Evolutionary conservation across 2,329 filamentous ascomycete genomes (phyloP).

Genomic region (Colletotrichum limetticola): DNA sequence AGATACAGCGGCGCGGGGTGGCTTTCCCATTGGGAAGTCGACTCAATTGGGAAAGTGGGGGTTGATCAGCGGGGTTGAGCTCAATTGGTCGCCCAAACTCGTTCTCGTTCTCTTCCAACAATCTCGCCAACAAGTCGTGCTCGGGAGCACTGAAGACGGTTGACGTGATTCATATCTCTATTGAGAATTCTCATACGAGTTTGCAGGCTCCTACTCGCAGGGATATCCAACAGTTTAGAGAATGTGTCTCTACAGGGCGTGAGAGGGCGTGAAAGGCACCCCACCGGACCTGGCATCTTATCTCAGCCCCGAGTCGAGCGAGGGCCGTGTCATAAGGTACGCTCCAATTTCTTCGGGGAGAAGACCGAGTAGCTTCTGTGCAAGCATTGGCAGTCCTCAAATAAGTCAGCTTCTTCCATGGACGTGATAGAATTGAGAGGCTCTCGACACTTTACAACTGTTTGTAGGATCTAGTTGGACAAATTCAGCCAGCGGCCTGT

Average conservation of each 20-base stretch:
- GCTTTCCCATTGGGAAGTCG: not conserved
- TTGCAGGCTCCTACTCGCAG: no score
- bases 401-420: no score
- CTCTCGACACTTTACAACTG: no score
- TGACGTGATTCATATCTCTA: no score
- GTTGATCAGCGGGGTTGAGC: conserved; percentile 10
- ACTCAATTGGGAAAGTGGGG: conserved; percentile 20
- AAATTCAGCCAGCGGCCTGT: no score
- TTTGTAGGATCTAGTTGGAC: no score
- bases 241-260: not conserved
- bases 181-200: accelerated
- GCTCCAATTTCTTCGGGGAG: not conserved
- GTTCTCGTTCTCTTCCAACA: no score
- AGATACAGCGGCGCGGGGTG: conserved; percentile 14
- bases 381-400: no score
- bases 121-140: no score
- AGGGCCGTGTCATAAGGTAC: not conserved
- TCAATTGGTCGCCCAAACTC: conserved; percentile 6
- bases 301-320: not conserved
- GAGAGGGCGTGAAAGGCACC: not conserved
- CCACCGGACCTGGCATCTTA: not conserved
- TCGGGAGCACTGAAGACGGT: no score
- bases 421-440: no score
- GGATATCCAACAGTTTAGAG: no score
- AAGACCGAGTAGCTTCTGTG: not conserved